Base-by-base conservation (phyloP, 2,329 filamentous ascomycete species). In the Dactylonectria macrodidyma region DNA sequence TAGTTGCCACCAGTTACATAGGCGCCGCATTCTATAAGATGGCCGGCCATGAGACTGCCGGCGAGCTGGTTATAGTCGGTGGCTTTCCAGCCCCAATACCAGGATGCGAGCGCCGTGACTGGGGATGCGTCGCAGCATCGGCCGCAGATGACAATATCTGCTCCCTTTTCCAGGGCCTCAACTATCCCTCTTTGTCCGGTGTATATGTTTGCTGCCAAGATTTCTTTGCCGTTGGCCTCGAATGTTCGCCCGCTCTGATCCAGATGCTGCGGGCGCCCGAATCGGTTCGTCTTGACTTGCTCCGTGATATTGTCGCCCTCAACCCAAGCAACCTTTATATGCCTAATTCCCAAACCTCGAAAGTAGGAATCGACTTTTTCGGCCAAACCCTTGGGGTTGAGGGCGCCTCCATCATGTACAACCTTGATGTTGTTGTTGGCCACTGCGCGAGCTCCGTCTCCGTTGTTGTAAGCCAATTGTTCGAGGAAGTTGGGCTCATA, bases 401-500 rank as follows among this genome's bases (percentile, higher is more conserved):
- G 81, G 2, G 84, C 86, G 0, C 89, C 88, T 1, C 88, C 88
- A 70, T 90, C 89, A 59, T 88, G 80, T 33, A 89, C 80, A 11
- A 90, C 80, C 66, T 87, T 88, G 77, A 89, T 88, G 0, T 80
- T 73, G 62, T 87, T 84, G 62, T 85, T 71, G 2, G 78, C 78
- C 1, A 84, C 71, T 36, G 73, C 22, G 51, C 73, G 52, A 78
- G 68, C 38, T 71, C 73, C 46, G 71, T 77, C 57, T 74, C 72
- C 34, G 81, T 74, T 71, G 16, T 80, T 72, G 71, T 73, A 80
- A 4, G 77, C 77, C 24, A 80, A 86, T 2, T 87, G 85, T 1
- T 78, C 72, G 59, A 82, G 74, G 69, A 78, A 85, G 71, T 68
- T 83, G 64, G 60, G 79, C 75, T 74, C 75, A 41, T 79, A 79